Evolutionary conservation across 148 eudicot genomes (phyloP).

Genomic region (Pouteria glomerata): DNA sequence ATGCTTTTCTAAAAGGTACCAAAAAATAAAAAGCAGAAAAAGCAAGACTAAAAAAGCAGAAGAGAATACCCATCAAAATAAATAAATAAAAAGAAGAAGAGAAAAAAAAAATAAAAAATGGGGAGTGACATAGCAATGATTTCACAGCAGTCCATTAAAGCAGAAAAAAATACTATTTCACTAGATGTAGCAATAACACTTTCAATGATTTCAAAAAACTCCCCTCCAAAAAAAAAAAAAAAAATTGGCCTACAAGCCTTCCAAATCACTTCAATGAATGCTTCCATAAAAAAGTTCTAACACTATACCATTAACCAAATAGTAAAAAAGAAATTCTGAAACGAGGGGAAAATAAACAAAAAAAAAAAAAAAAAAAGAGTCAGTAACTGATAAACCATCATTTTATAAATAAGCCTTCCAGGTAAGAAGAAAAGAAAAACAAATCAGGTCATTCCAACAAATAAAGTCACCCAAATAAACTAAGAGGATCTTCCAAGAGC

Average conservation of each 20-base stretch:
- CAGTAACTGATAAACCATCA: background rate
- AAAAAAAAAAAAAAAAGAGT: background rate
- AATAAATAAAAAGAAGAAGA: background rate
- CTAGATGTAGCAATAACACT: too few relatives aligned
- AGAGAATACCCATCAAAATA: too few relatives aligned
- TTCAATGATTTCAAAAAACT: too few relatives aligned
- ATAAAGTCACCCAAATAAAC: background rate
- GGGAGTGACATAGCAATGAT: background rate
- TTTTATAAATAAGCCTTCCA: background rate
- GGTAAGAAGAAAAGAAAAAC: background rate
- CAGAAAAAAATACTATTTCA: too few relatives aligned
- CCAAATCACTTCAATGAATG: too few relatives aligned
- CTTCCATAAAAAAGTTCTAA: too few relatives aligned
- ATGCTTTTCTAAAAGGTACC: too few relatives aligned
- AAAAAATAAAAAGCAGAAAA: background rate
- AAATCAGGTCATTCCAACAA: background rate
- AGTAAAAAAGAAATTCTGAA: background rate
- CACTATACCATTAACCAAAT: too few relatives aligned
- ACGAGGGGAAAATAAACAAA: background rate
- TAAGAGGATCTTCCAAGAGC: background rate
- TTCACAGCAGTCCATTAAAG: background rate
- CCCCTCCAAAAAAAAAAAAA: too few relatives aligned
- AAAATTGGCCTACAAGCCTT: too few relatives aligned
- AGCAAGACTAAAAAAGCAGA: background rate
- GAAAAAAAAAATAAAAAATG: background rate